Percentiles rank a stretch among this genome's conserved stretches.
These are phyloP conservation scores for Didymellaceae sp. DNA, from an alignment of 2,329 filamentous ascomycete species.

Conservation along the genomic window DNA sequence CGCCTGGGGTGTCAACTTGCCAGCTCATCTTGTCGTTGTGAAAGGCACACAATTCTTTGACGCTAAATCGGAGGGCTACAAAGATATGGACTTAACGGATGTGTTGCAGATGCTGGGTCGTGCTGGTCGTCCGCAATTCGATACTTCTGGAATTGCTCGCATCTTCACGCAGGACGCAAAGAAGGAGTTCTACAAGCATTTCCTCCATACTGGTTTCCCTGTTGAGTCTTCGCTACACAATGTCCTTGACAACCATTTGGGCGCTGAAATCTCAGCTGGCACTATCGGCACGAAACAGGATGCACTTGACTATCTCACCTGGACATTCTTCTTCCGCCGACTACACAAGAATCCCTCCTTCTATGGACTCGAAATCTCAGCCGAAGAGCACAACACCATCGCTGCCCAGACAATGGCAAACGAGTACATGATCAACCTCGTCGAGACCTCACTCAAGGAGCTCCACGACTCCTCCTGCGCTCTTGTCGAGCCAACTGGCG, in stretches of 20 bases:
- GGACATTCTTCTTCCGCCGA: constrained; percentile 99
- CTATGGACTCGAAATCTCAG: constrained; percentile 92
- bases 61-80: constrained; percentile 96
- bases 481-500: constrained; percentile 80
- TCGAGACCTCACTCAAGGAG: constrained; percentile 83
- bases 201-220: constrained; percentile 95
- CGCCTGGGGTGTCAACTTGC: constrained; percentile 97
- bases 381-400: constrained; percentile 88
- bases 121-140: constrained; percentile 94
- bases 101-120: constrained; percentile 97
- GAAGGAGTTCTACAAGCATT: constrained; percentile 99
- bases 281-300: constrained; percentile 96
- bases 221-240: constrained; percentile 97
- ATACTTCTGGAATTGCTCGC: constrained; percentile 91
- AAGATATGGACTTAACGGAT: constrained; percentile 98
- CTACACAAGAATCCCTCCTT: constrained; percentile 98
- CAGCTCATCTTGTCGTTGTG: constrained; percentile 94
- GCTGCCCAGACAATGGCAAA: constrained; percentile 87
- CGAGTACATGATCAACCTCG: constrained; percentile 92
- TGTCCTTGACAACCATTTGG: constrained; percentile 94
- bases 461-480: constrained; percentile 86
- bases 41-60: constrained; percentile 99
- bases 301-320: constrained; percentile 94
- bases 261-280: constrained; percentile 90
- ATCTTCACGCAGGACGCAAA: constrained; percentile 98